phyloP scores from a whole-genome alignment of 192 early-diverging fungal species.

The Coemansia sp. region DNA sequence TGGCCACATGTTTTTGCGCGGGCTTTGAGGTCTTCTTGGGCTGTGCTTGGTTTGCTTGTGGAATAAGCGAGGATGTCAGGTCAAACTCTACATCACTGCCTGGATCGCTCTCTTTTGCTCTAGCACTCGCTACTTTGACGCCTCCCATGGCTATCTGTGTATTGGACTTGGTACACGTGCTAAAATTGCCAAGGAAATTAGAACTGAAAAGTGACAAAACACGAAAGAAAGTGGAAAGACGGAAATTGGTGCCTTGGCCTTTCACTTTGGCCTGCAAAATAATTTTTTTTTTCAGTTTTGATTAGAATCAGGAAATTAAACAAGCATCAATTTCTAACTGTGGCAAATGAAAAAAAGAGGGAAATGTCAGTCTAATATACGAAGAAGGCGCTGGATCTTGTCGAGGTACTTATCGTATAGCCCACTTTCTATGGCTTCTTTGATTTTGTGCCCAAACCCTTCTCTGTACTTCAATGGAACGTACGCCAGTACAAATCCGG shows the following conservation, averaged over 20 bases:
- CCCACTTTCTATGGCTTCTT: neutral
- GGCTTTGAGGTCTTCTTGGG: neutral
- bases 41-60: constrained; percentile 20
- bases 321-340: too few species aligned
- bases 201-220: neutral
- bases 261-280: too few species aligned
- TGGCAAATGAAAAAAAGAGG: too few species aligned
- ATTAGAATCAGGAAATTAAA: too few species aligned
- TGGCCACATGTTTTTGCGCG: neutral
- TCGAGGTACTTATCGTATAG: neutral
- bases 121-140: constrained; percentile 7
- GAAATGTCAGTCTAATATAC: neutral
- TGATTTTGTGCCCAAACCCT: neutral
- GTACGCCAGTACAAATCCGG: neutral
- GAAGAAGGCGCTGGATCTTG: neutral
- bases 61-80: constrained; percentile 53
- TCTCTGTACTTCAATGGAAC: neutral
- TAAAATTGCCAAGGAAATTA: neutral
- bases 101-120: constrained; percentile 11
- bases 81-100: constrained; percentile 55
- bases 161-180: neutral
- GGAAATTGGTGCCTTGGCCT: too few species aligned
- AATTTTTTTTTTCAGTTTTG: too few species aligned
- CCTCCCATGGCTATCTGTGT: neutral
- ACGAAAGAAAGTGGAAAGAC: neutral